Base-by-base conservation (phyloP, 164 flowering plant genomes). In the Magnolia officinalis region DNA sequence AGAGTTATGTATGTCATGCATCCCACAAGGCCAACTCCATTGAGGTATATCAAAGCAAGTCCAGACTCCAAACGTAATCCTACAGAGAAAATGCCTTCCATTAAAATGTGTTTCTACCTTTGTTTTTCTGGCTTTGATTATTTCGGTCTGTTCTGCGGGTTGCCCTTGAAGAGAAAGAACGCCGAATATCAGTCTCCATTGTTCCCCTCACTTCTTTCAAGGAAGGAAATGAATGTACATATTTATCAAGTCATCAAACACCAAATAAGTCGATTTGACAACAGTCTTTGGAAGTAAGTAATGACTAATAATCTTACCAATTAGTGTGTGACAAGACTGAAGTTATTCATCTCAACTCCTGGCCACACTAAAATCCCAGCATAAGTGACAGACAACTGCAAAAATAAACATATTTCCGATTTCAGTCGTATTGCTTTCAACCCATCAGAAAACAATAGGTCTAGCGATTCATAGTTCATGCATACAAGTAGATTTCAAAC, bases 121-220 rank as follows among this genome's bases (percentile, higher is more conserved):
- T 85, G 65, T n/a, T 26, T 31, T 78, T 72, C 29, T 75, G 78
- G 67, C 18, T 64, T 8, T 77, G 73, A 78, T 76, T 77, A 67
- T 45, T 75, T 24, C 87, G 84, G 59, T 89, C 91, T 52, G 80
- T 78, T 85, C 88, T 82, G 9, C 89, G 87, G 72, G 70, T 83
- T 31, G 78, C 76, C 72, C 88, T 86, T 29, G 76, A 55, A 67
- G 87, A 86, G 26, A 81, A 78, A 6, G 83, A 75, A 26, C 80
- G 72, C 76, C 80, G 83, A 24, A 77, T 6, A 63, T 89, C 89
- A 20, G 72, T 72, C 63, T 84, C 90, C 94, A 88, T 88, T 63
- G 24, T 65, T 67, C 70, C 29, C 67, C 59, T 58, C 74, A 69
- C 79, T 75, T 75, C 75, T n/a, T 71, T 69, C 13, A 21, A 24